Evolutionary conservation across 192 early-diverging fungal genomes (phyloP), one percentile per base, ranked within the genome.

Genomic region (Linderina pennispora): DNA sequence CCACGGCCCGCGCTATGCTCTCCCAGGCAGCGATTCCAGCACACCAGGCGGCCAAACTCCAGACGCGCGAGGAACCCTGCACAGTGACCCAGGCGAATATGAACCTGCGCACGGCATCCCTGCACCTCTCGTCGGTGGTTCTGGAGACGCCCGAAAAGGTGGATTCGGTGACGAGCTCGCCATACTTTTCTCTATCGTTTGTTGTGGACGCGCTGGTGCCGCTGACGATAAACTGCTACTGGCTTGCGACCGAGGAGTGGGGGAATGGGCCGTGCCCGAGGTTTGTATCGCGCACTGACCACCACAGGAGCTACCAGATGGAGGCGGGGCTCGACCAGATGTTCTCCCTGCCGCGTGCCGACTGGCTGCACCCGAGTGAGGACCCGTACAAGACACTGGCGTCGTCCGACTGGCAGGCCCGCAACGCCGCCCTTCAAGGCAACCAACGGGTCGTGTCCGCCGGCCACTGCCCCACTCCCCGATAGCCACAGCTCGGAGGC

Each of bases 211-310:
- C 65, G 19, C 54, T 69, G 8, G 65, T 69, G 13, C 65, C 65
- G 20, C 47, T 62, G 15, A 38, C 54, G 0, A 38, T 62, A 21
- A 69, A 62, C 26, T 32, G 61, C 36, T 33, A 62, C 50, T 69
- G 65, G 65, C 58, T 69, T 16, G 65, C 65, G 0, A 53, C 47
- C 0, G 65, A 69, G 41, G 65, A 61, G 39, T 69, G 65, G 65
- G 58, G 45, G 9, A 11, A 36, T 11, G 41, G 48, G 6, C 33
- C 17, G 8, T 58, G 53, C 39, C 65, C 65, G 25, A 45, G 47
- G 23, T 69, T 57, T 53, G 49, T 44, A 6, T 69, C 65, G 40
- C 58, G 65, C n/a, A 58, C 49, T 31, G 39, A 34, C 41, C 19
- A 50, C 21, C 48, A 31, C 38, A 47, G 50, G 16, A 47, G 58